Evolutionary conservation across 345 rosid genomes (phyloP).

Genomic region (Euphorbia peplus): DNA sequence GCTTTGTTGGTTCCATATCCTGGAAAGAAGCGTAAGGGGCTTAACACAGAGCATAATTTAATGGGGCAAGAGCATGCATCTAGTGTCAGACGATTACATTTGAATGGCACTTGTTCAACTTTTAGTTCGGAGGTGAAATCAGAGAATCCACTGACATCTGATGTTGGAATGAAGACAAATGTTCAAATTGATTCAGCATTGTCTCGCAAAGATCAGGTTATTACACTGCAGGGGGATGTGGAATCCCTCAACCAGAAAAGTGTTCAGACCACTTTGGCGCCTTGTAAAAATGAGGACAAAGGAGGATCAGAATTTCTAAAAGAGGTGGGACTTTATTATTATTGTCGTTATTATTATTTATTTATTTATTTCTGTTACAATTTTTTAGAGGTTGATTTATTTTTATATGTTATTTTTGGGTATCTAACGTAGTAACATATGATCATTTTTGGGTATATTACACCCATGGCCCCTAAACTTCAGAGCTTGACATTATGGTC

Average conservation of each 20-base stretch:
- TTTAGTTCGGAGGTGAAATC: conserved; percentile 36
- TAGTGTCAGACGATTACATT: conserved; percentile 26
- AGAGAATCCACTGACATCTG: conserved; percentile 24
- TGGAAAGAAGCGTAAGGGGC: conserved; percentile 55
- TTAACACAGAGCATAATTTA: conserved; percentile 27
- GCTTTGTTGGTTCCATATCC: conserved; percentile 34
- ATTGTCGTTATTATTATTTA: neutral
- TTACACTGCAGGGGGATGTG: conserved; percentile 16
- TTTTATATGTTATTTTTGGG: neutral
- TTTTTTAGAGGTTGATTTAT: neutral
- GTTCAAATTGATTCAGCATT: conserved; percentile 34
- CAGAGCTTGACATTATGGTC: too few relatives aligned
- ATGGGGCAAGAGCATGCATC: conserved; percentile 17
- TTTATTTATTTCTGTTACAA: neutral
- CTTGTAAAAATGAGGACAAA: conserved; percentile 48
- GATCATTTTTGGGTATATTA: neutral
- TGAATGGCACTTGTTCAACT: conserved; percentile 22
- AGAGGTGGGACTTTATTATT: conserved; percentile 44
- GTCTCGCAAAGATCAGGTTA: conserved; percentile 26
- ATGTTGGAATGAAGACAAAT: conserved; percentile 22
- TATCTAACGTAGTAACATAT: neutral
- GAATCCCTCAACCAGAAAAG: conserved; percentile 22
- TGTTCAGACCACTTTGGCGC: conserved; percentile 25
- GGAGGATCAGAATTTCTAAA: conserved; percentile 69
- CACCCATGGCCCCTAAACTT: too few relatives aligned